A percentile compares a stretch with the other conserved stretches of the same genome.
Evolutionary conservation across 345 rosid genomes (phyloP).

Genomic region (Moricandia arvensis): DNA sequence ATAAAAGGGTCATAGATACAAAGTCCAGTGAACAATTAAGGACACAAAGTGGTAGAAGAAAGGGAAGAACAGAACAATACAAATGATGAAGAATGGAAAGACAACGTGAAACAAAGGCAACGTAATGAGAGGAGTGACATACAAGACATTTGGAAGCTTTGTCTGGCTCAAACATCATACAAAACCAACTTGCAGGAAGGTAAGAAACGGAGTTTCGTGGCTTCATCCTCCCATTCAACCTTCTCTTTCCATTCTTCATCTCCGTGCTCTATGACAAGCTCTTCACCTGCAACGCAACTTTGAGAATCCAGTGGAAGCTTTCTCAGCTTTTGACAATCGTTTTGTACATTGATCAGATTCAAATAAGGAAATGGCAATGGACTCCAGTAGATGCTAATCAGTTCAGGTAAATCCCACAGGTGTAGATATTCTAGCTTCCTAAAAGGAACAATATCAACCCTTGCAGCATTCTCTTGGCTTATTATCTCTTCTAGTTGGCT

Average conservation of each 20-base stretch:
- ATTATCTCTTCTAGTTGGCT: constrained; percentile 19
- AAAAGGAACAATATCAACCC: neutral
- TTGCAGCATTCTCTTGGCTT: neutral
- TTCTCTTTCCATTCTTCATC: constrained; percentile 2
- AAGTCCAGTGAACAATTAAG: neutral
- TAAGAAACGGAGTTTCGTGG: constrained; percentile 13
- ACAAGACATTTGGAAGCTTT: neutral
- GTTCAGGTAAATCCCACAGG: neutral
- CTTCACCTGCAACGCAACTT: neutral
- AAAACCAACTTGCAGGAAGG: neutral
- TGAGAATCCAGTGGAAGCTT: neutral
- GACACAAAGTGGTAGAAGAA: neutral
- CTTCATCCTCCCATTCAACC: constrained; percentile 20
- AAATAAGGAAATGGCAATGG: neutral
- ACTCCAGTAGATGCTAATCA: neutral
- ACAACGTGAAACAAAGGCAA: neutral
- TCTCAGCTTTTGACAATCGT: neutral
- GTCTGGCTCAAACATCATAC: neutral
- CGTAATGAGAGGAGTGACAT: neutral
- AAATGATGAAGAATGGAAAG: neutral
- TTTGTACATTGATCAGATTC: neutral
- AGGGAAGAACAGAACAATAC: neutral
- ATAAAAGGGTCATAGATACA: neutral
- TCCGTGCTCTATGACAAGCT: neutral
- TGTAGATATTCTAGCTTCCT: neutral